phyloP scores from a whole-genome alignment of 2,329 filamentous ascomycete genomes.

The Aspergillus flavus region DNA sequence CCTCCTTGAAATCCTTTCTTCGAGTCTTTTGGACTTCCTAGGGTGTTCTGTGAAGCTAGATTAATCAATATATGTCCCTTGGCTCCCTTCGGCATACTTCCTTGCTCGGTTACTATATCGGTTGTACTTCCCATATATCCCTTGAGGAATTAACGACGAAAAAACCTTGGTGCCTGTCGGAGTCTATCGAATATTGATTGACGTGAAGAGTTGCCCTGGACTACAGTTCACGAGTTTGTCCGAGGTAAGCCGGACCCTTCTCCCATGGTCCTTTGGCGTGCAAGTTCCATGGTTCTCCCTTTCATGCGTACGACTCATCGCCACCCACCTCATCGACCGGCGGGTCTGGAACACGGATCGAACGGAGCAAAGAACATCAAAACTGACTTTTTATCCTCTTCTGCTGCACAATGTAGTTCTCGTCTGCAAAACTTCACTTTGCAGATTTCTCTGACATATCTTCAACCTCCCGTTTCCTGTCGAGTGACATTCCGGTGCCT shows the following conservation, averaged over 20 bases:
- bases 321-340: slow-evolving; percentile 6
- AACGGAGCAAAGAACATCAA: slow-evolving; percentile 4
- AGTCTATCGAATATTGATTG: not conserved
- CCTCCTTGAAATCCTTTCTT: not conserved
- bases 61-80: slow-evolving; percentile 1
- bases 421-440: slow-evolving; percentile 4
- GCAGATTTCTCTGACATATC: not conserved
- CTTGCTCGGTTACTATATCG: not conserved
- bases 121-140: not conserved
- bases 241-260: slow-evolving; percentile 12
- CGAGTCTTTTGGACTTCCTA: not conserved
- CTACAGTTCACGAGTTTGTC: not conserved
- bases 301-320: not conserved
- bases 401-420: not conserved
- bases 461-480: not conserved
- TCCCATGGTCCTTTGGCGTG: slow-evolving; percentile 5
- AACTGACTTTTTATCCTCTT: not conserved
- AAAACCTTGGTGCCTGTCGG: not conserved
- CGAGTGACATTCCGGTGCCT: slow-evolving; percentile 15
- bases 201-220: not conserved
- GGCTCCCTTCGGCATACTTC: not conserved
- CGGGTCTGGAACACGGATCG: slow-evolving; percentile 12
- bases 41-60: not conserved
- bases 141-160: not conserved
- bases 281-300: slow-evolving; percentile 6